A percentile compares a stretch with the other conserved stretches of the same genome.
phyloP scores from a whole-genome alignment of 164 flowering plant species.

The Berberis vulgaris region DNA sequence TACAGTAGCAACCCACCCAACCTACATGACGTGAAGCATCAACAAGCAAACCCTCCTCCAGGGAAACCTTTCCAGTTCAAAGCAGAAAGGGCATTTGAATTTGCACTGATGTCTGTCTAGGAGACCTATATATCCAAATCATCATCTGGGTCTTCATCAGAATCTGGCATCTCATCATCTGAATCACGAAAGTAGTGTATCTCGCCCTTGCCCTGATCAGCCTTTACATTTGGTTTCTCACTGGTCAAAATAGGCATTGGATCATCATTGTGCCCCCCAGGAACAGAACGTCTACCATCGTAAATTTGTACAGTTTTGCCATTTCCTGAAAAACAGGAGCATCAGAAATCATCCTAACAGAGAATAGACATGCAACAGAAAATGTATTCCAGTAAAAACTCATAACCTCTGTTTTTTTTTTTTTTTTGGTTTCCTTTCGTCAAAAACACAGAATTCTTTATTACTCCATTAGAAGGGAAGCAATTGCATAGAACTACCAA shows the following conservation, averaged over 20 bases:
- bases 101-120: no score
- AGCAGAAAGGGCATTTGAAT: no score
- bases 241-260: constrained; percentile 4
- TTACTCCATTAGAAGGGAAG: no score
- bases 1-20: no score
- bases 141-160: constrained; percentile 99
- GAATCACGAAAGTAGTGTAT: constrained; percentile 91
- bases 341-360: not conserved
- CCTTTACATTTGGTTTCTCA: constrained; percentile 17
- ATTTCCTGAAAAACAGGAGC: constrained; percentile 36
- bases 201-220: constrained; percentile 55
- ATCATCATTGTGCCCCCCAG: constrained; percentile 28
- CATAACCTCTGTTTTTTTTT: not conserved
- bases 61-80: no score
- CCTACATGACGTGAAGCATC: no score
- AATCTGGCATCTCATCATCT: constrained; percentile 87
- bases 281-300: constrained; percentile 73
- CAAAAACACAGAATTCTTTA: no score
- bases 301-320: constrained; percentile 62
- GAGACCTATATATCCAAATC: constrained; percentile 75
- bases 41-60: no score
- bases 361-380: not conserved
- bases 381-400: not conserved
- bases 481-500: no score
- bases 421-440: no score